phyloP scores from a whole-genome alignment of 2,329 filamentous ascomycete species.

The Alternaria ventricosa region DNA sequence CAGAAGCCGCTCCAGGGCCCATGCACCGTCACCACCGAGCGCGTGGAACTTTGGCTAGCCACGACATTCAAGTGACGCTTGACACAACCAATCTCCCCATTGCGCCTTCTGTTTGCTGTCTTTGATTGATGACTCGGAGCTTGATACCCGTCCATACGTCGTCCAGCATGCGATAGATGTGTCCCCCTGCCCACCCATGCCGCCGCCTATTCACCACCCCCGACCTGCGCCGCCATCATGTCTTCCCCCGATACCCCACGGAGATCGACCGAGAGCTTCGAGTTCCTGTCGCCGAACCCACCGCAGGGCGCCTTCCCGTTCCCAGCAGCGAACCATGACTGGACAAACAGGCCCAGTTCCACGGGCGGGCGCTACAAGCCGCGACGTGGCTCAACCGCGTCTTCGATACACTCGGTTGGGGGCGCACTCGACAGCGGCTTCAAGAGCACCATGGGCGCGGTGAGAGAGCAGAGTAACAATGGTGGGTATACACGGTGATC shows the following conservation, averaged over 20 bases:
- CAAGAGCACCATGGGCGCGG: conserved; percentile 62
- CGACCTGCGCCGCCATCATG: conserved; percentile 42
- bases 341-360: conserved; percentile 55
- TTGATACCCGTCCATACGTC: neutral
- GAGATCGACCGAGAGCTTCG: conserved; percentile 58
- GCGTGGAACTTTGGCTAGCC: conserved; percentile 8
- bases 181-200: conserved; percentile 37
- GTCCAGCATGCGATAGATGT: conserved; percentile 19
- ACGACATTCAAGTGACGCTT: conserved; percentile 2
- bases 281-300: conserved; percentile 53
- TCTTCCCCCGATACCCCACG: conserved; percentile 52
- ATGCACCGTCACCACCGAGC: conserved; percentile 16
- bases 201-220: conserved; percentile 38
- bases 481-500: conserved; percentile 56
- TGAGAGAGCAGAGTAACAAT: conserved; percentile 82
- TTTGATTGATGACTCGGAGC: neutral
- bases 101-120: neutral
- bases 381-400: conserved; percentile 81
- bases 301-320: conserved; percentile 59
- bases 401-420: conserved; percentile 86
- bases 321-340: conserved; percentile 65
- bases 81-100: neutral
- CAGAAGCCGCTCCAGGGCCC: conserved; percentile 9
- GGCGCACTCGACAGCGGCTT: conserved; percentile 78
- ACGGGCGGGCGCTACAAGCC: conserved; percentile 57